phyloP scores from a whole-genome alignment of 352 stramenopile species.

The Globisporangium spiculum region DNA sequence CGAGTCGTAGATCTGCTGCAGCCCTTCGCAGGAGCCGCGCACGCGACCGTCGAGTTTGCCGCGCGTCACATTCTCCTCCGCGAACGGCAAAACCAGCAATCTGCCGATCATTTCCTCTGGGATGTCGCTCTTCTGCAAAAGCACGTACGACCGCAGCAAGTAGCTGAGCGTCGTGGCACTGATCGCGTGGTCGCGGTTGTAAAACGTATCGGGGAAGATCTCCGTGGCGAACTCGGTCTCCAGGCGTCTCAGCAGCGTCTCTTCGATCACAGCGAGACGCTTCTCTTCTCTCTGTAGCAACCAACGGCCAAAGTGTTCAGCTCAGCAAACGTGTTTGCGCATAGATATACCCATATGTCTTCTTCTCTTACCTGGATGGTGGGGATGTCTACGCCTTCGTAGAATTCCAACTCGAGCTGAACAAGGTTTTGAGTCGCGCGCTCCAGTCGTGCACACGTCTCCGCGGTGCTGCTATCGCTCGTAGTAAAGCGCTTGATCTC shows the following conservation, averaged over 20 bases:
- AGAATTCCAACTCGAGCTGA: constrained; percentile 74
- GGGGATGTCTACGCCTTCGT: constrained; percentile 59
- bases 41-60: constrained; percentile 69
- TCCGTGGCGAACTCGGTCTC: constrained; percentile 86
- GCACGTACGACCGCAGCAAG: constrained; percentile 69
- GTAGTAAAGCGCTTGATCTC: constrained; percentile 31
- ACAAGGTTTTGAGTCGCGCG: constrained; percentile 72
- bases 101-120: constrained; percentile 81
- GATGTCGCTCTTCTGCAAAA: constrained; percentile 71
- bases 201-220: constrained; percentile 87
- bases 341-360: not conserved
- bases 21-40: constrained; percentile 74
- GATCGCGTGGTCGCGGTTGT: constrained; percentile 76
- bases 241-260: constrained; percentile 63
- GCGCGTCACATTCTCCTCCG: constrained; percentile 73
- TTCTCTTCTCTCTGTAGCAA: constrained; percentile 58
- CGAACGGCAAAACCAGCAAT: constrained; percentile 73
- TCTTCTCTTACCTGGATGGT: constrained; percentile 51
- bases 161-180: constrained; percentile 62
- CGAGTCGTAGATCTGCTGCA: constrained; percentile 67
- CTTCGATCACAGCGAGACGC: constrained; percentile 61
- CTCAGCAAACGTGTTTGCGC: not conserved
- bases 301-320: not conserved
- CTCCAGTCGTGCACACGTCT: constrained; percentile 73
- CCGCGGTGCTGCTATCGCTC: constrained; percentile 33